Evolutionary conservation across 371 early-diverging fungal species (phyloP), one percentile per base, ranked within the genome.

Genomic region (Dichotomocladium elegans): DNA sequence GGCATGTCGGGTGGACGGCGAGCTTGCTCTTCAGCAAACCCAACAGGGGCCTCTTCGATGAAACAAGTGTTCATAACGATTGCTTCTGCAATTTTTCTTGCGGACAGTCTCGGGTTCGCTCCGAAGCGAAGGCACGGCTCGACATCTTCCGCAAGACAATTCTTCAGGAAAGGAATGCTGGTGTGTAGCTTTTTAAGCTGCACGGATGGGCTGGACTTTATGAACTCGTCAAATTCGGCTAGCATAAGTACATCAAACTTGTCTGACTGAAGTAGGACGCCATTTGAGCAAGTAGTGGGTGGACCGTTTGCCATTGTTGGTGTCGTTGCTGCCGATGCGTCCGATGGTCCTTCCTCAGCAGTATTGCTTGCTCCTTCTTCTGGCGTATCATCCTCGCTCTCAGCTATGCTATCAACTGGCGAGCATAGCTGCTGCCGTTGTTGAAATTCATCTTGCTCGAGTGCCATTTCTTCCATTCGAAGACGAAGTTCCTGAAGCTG

Each of bases 61-160:
- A 79, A 86, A 42, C 87, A 81, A 9, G 86, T 88, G 61, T 93
- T 92, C 50, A 85, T 71, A 12, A 84, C 79, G 49, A 95, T 92
- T 27, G 94, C 92, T 51, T 95, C 95, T n/a, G 89, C 77, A 28
- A 95, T 77, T 59, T 88, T 90, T 31, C 84, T 80, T 15, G 92
- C 86, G 17, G 91, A 88, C 8, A 92, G 82, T 25, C 93, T 84
- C 14, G 94, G 86, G 35, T 80, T 87, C 28, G 88, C 82, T 19
- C 95, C 94, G 61, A 95, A 94, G 22, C 92, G 80, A 51, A 96
- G 77, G 61, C 94, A 93, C 3, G 94, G 91, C 55, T 87, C 88
- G 2, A 95, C 85, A 58, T 96, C 96, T 57, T 94, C 95, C 21
- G 83, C 86, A 34, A 91, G 82, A 34, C 87, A 87, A 47, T 87